Base-by-base conservation (phyloP, 2,329 filamentous ascomycete species). In the Emmonsiellopsis sp. region DNA sequence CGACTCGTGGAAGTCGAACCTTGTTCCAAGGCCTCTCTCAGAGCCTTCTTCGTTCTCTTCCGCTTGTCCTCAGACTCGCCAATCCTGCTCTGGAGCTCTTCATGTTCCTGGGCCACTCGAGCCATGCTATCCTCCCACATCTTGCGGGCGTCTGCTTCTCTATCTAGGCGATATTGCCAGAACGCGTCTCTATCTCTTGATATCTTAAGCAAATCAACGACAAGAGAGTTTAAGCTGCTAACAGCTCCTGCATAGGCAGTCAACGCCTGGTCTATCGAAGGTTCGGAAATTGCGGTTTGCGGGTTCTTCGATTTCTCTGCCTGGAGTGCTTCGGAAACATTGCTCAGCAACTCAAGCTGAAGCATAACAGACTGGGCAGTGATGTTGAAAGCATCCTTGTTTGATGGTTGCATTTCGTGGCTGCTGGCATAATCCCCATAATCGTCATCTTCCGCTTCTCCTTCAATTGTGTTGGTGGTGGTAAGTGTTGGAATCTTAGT, bases 51-150 rank as follows among this genome's bases (percentile, higher is more conserved):
- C 3, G 93, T 93, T 58, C 87, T 80, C 67, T 87, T 91, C 54
- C 90, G 82, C 76, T 95, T 97, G 65, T 87, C 81, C 68, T 97
- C 92, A 1, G 90, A 88, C 69, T 95, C 88, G 44, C 88, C 89
- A 56, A 96, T 87, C 54, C 85, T 86, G 37, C 83, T 88, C 66
- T 97, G 89, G 1, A 98, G 79, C 50, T 90, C 82, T 70, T 97
- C 93, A 62, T 98, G 93, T 68, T 98, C 93, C 53, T 83, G 84
- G 14, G 91, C 93, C n/a, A 98, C 87, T 62, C 91, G 85, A 8
- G 93, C 90, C 93, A 98, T 96, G 71, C 91, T 97, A 64, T 98
- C 93, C 71, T 98, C 93, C 93, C 93, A 98, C 83, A 98, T 88
- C 55, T 88, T 85, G 39, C 93, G 84, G 72, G 97, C 86, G 66